Conservation (phyloP, 352 stramenopile genomes). For the Achlya hypogyna region DNA sequence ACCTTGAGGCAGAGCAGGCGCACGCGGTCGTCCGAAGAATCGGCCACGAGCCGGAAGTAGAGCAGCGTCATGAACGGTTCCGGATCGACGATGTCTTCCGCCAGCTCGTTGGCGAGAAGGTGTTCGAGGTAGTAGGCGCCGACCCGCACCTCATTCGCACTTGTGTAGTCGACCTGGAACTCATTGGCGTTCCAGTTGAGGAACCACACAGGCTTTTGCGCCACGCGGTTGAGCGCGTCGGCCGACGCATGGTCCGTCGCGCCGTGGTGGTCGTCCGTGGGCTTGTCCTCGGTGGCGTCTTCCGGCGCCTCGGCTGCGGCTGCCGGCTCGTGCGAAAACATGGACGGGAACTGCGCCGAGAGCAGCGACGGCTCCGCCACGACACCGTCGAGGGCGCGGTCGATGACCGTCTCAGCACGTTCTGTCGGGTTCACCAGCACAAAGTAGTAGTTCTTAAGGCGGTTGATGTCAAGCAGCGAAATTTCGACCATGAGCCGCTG, state of each 20-base stretch:
- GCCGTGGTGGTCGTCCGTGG: not conserved
- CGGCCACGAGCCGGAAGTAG: slow-evolving; percentile 73
- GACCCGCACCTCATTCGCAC: slow-evolving; percentile 69
- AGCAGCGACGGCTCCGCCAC: not conserved
- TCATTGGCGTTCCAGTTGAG: slow-evolving; percentile 83
- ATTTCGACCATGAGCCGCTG: slow-evolving; percentile 62
- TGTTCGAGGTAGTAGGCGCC: slow-evolving; percentile 77
- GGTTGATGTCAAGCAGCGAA: slow-evolving; percentile 59
- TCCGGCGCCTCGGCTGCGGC: not conserved
- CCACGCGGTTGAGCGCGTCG: not conserved
- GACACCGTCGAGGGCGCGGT: slow-evolving; percentile 3
- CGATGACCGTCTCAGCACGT: not conserved
- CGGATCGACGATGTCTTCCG: slow-evolving; percentile 66
- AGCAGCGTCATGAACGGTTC: slow-evolving; percentile 81
- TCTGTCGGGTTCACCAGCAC: slow-evolving; percentile 21
- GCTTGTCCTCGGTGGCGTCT: not conserved
- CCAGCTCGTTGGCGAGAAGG: slow-evolving; percentile 66
- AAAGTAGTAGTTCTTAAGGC: slow-evolving; percentile 73
- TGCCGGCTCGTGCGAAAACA: not conserved
- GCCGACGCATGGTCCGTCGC: not conserved
- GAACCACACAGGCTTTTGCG: slow-evolving; percentile 52
- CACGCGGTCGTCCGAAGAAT: slow-evolving; percentile 21
- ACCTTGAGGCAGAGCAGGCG: slow-evolving; percentile 74
- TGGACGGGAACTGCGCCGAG: not conserved
- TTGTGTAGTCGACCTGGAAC: slow-evolving; percentile 65